Evolutionary conservation across 169 alveolate species (phyloP).

Genomic region (Amoebophrya sp.): DNA sequence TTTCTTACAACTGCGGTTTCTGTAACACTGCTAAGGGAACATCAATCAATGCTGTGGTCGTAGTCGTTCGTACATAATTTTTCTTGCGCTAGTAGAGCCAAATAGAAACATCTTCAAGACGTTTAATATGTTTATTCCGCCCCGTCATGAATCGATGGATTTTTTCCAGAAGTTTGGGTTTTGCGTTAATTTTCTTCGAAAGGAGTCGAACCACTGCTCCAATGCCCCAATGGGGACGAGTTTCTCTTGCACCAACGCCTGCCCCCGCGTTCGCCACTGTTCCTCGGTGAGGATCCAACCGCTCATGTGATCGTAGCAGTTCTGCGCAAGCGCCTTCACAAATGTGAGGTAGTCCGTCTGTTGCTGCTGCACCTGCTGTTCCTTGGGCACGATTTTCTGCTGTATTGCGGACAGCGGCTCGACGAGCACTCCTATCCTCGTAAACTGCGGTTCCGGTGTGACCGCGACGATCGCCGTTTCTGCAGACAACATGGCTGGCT

Average conservation of each 20-base stretch:
- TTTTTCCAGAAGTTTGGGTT: conserved; percentile 14
- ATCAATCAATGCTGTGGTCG: too few relatives aligned
- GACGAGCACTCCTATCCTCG: neutral
- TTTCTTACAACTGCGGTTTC: too few relatives aligned
- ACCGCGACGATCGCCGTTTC: neutral
- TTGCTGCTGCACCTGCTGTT: neutral
- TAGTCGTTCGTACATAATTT: too few relatives aligned
- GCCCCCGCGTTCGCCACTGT: neutral
- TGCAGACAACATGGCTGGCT: neutral
- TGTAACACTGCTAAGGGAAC: too few relatives aligned
- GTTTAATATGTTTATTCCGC: too few relatives aligned
- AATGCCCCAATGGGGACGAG: neutral
- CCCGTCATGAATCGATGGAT: neutral
- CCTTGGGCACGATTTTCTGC: conserved; percentile 2
- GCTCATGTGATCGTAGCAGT: conserved; percentile 5
- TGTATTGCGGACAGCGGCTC: neutral
- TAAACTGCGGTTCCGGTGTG: neutral
- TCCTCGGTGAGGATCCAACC: neutral
- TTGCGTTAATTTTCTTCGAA: neutral
- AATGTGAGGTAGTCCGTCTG: neutral
- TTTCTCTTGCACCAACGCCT: neutral
- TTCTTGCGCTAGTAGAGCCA: too few relatives aligned
- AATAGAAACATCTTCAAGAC: too few relatives aligned
- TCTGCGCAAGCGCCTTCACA: neutral
- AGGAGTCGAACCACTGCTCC: conserved; percentile 18